phyloP scores from a whole-genome alignment of 768 basidiomycete genomes.

The Macrolepiota fuliginosa region DNA sequence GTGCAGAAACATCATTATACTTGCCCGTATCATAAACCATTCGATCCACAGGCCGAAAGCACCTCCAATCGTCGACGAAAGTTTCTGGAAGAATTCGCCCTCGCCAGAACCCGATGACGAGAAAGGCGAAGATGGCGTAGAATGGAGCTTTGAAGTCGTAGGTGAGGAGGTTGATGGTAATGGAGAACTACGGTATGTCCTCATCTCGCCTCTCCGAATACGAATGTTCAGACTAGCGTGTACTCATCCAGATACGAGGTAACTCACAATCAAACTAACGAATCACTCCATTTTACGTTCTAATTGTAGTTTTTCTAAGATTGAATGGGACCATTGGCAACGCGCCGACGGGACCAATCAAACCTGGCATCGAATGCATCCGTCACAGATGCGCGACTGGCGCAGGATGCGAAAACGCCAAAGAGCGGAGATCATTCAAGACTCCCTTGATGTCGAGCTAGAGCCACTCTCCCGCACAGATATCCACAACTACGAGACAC shows the following conservation, averaged over 20 bases:
- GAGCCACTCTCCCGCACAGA: slow-evolving; percentile 31
- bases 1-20: neutral
- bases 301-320: slow-evolving; percentile 26
- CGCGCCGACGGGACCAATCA: slow-evolving; percentile 51
- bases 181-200: slow-evolving; percentile 29
- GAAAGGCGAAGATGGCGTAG: slow-evolving; percentile 17
- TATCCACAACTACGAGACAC: slow-evolving; percentile 42
- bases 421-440: slow-evolving; percentile 26
- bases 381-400: slow-evolving; percentile 28
- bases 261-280: neutral
- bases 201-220: neutral
- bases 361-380: slow-evolving; percentile 42
- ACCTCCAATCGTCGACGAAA: neutral
- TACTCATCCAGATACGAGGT: slow-evolving; percentile 29
- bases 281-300: neutral
- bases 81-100: slow-evolving; percentile 11
- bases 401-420: slow-evolving; percentile 26
- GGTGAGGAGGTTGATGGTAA: slow-evolving; percentile 37
- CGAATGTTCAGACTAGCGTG: neutral
- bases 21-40: neutral
- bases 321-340: slow-evolving; percentile 50
- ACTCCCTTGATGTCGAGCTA: slow-evolving; percentile 36
- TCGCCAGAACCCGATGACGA: slow-evolving; percentile 12
- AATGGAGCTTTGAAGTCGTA: slow-evolving; percentile 34
- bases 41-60: neutral